Base-by-base conservation (phyloP, 805 yeast species). In the Deakozyma indianensis region DNA sequence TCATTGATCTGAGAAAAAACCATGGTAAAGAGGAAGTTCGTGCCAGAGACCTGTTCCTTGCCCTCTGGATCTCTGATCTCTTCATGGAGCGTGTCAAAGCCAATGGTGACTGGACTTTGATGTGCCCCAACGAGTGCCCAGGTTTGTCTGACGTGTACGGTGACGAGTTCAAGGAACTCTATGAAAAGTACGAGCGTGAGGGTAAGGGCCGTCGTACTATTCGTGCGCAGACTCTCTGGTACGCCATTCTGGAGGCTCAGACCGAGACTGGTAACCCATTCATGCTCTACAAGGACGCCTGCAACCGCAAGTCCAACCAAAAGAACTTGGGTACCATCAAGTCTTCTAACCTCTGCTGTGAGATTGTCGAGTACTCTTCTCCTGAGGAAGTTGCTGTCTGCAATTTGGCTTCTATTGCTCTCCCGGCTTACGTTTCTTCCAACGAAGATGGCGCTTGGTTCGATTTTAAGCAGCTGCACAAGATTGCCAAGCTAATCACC, bases 201-300 rank as follows among this genome's bases (percentile, higher is more conserved):
- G 80, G 78, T 1, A 70, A 73, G 45, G 83, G 75, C 23, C 65
- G 68, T 46, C 65, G 66, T 46, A 73, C 74, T 16, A 67, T 86
- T 32, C 78, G 75, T 51, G 96, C 97, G 16, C 94, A 86, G 58
- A 80, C 79, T 58, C 66, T 88, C 32, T 88, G 96, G 96, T 70
- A 75, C 49, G 78, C 86, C 23, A 85, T 88, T 44, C 62, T 88
- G 46, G 87, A 83, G 55, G 76, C 95, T 18, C 97, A 88, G 65
- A 82, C 88, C 22, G 96, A 88, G 63, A 88, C 96, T 1, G 96
- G 97, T 43, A 83, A 81, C 49, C 97, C 97, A 15, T 88, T 83
- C 65, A 77, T 88, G 76, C 67, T 90, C n/a, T 88, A 83, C 68
- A 90, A 88, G 56, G 97, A 88, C 66, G 75, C 94, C n/a, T 83